phyloP scores from a whole-genome alignment of 2,329 filamentous ascomycete genomes.

The Microdochium nivale region DNA sequence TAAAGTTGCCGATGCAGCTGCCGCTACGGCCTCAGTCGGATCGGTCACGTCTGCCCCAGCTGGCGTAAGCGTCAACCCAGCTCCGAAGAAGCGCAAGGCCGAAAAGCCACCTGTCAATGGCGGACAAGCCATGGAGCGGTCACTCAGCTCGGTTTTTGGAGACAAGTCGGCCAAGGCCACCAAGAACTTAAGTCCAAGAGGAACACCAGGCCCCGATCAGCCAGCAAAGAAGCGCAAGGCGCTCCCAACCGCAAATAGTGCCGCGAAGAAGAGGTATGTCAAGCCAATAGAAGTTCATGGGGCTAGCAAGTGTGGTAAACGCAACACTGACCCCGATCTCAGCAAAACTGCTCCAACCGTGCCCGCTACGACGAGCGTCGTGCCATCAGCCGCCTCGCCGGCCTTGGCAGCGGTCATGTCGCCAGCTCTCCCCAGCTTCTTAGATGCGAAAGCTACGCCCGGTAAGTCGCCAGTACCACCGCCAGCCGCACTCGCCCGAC shows the following conservation, averaged over 20 bases:
- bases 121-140: constrained; percentile 52
- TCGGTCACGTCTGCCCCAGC: constrained; percentile 55
- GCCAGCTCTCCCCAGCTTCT: constrained; percentile 58
- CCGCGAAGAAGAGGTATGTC: constrained; percentile 69
- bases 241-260: constrained; percentile 55
- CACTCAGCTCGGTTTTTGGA: constrained; percentile 51
- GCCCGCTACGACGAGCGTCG: background rate
- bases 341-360: constrained; percentile 14
- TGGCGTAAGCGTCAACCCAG: constrained; percentile 39
- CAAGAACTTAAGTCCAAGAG: constrained; percentile 56
- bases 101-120: constrained; percentile 57
- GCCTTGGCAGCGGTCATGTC: constrained; percentile 52
- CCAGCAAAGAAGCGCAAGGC: constrained; percentile 65
- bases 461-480: constrained; percentile 53
- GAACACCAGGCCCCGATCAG: constrained; percentile 55
- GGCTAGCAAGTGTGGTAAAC: too few relatives aligned
- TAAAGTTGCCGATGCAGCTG: constrained; percentile 46
- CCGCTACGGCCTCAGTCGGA: constrained; percentile 44
- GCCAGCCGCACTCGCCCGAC: constrained; percentile 37
- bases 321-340: constrained; percentile 10
- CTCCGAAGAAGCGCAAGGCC: constrained; percentile 71
- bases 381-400: constrained; percentile 9
- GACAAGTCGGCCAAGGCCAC: constrained; percentile 39
- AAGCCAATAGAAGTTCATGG: too few relatives aligned
- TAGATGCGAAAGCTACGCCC: constrained; percentile 45